Evolutionary conservation across 306 rosid genomes (phyloP).

Genomic region (Geum urbanum): DNA sequence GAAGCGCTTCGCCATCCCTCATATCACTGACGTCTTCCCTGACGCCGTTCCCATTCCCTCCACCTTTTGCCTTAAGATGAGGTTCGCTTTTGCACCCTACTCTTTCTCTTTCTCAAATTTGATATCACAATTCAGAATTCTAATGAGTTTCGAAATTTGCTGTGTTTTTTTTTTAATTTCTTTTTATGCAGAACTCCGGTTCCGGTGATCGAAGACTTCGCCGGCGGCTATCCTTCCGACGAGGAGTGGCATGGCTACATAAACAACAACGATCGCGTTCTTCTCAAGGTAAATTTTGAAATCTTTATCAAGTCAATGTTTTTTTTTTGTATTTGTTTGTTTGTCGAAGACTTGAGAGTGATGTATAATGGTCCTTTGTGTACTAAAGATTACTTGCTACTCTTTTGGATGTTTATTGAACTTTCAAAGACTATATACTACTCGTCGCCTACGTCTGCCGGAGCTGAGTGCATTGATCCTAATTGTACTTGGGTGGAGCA

Average conservation of each 20-base stretch:
- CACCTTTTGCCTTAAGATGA: slow-evolving; percentile 92
- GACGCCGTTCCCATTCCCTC: slow-evolving; percentile 76
- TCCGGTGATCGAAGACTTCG: slow-evolving; percentile 54
- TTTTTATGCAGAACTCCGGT: slow-evolving; percentile 59
- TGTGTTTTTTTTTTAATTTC: not conserved
- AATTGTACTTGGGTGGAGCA: slow-evolving; percentile 95
- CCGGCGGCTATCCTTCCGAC: slow-evolving; percentile 69
- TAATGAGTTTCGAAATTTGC: too few species aligned
- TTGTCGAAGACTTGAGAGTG: not conserved
- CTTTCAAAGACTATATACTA: slow-evolving; percentile 73
- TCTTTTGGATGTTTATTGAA: slow-evolving; percentile 21
- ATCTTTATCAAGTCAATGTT: too few species aligned
- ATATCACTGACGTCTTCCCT: slow-evolving; percentile 58
- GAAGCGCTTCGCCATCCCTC: slow-evolving; percentile 76
- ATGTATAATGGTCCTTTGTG: not conserved
- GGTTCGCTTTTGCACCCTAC: slow-evolving; percentile 31
- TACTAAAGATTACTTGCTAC: not conserved
- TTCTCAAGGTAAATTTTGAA: slow-evolving; percentile 60
- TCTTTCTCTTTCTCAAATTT: too few species aligned
- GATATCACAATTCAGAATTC: too few species aligned
- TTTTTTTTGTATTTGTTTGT: not conserved
- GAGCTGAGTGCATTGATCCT: slow-evolving; percentile 95
- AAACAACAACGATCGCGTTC: slow-evolving; percentile 85
- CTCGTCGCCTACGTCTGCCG: slow-evolving; percentile 89
- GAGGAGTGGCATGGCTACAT: slow-evolving; percentile 97